Percentiles rank a stretch among this genome's conserved stretches.
Conservation (phyloP, 768 basidiomycete genomes). For the Leccinum disarticulatum region DNA sequence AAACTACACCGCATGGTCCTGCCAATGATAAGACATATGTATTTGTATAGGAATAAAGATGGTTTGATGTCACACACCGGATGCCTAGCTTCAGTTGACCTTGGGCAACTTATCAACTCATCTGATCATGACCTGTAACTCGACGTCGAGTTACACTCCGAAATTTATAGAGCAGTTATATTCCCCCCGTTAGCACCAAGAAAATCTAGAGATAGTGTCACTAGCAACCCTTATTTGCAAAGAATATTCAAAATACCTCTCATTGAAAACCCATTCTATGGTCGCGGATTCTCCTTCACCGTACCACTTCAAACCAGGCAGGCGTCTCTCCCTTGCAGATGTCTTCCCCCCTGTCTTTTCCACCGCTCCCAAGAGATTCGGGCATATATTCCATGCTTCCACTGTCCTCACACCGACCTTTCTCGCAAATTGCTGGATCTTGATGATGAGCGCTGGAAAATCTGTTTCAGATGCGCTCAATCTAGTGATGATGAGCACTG, state of each 20-base stretch:
- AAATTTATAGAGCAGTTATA: not conserved
- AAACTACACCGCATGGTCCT: not conserved
- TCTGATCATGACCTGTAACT: not conserved
- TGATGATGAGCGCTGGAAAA: slow-evolving; percentile 36
- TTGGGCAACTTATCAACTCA: not conserved
- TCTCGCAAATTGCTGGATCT: slow-evolving; percentile 34
- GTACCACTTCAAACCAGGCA: slow-evolving; percentile 51
- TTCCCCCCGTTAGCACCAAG: not conserved
- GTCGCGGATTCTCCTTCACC: slow-evolving; percentile 33
- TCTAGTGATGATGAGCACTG: slow-evolving; percentile 44
- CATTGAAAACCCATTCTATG: slow-evolving; percentile 47
- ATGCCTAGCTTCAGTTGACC: not conserved
- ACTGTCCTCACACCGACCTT: slow-evolving; percentile 35
- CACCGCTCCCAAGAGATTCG: slow-evolving; percentile 29
- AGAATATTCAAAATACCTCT: slow-evolving; percentile 33
- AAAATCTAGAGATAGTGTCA: slow-evolving; percentile 2
- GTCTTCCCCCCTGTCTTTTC: slow-evolving; percentile 31
- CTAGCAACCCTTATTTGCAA: not conserved
- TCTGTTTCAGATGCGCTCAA: slow-evolving; percentile 29
- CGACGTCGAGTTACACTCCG: not conserved
- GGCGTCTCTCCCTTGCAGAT: slow-evolving; percentile 35
- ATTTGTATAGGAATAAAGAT: not conserved
- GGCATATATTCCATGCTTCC: slow-evolving; percentile 40
- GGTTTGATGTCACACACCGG: not conserved
- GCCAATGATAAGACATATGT: not conserved